phyloP scores from a whole-genome alignment of 345 rosid species.

The Euclidium syriacum region DNA sequence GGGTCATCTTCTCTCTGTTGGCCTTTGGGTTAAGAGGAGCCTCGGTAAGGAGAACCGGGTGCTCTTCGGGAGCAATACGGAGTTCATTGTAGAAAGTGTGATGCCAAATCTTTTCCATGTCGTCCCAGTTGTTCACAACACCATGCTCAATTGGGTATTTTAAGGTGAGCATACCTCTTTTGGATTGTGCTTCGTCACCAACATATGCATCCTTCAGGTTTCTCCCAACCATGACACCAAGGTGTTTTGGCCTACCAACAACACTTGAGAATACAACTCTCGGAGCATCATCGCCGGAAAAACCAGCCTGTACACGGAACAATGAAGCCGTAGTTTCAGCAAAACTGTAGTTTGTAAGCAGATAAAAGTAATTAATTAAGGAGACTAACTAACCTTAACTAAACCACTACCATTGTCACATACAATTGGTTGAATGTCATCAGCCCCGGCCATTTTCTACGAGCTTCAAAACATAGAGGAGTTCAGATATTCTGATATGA shows the following conservation, averaged over 20 bases:
- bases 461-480: conserved; percentile 13
- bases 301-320: conserved; percentile 40
- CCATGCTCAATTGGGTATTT: conserved; percentile 65
- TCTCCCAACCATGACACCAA: conserved; percentile 68
- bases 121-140: conserved; percentile 69
- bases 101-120: conserved; percentile 66
- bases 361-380: not conserved
- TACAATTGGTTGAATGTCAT: conserved; percentile 38
- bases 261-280: conserved; percentile 63
- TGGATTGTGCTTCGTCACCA: conserved; percentile 64
- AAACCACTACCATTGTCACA: conserved; percentile 42
- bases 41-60: conserved; percentile 58
- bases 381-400: conserved; percentile 35
- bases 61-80: conserved; percentile 57
- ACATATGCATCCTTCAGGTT: conserved; percentile 61
- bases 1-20: conserved; percentile 61
- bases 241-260: conserved; percentile 63
- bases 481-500: not conserved
- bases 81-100: conserved; percentile 63
- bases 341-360: not conserved
- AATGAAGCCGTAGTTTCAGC: not conserved
- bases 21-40: conserved; percentile 65
- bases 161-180: conserved; percentile 62
- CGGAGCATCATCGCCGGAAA: conserved; percentile 63
- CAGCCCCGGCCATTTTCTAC: conserved; percentile 35